phyloP scores from a whole-genome alignment of 192 early-diverging fungal genomes.

The Haplosporangium gracile region DNA sequence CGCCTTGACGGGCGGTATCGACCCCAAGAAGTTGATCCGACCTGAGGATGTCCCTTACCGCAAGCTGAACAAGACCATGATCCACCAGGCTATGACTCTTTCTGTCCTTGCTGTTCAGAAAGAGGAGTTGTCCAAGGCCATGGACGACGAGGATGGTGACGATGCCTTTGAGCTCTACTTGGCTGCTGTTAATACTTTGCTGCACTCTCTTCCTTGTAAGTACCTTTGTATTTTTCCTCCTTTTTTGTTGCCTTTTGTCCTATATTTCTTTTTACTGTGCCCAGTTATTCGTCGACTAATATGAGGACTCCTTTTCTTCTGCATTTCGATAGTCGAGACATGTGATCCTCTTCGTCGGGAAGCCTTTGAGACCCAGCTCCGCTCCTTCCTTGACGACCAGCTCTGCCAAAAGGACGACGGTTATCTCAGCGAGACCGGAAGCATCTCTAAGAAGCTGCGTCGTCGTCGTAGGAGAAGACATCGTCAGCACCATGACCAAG shows the following conservation, averaged over 20 bases:
- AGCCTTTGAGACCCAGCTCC: conserved; percentile 36
- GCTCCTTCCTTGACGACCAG: conserved; percentile 25
- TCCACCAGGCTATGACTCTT: conserved; percentile 56
- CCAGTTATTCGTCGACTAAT: background rate
- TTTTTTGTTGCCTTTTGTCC: background rate
- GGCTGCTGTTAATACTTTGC: conserved; percentile 34
- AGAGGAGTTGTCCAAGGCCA: conserved; percentile 43
- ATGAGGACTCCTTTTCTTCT: background rate
- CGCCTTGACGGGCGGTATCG: conserved; percentile 19
- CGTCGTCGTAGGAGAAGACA: conserved; percentile 38
- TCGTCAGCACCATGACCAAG: conserved; percentile 29
- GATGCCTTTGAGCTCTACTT: conserved; percentile 57
- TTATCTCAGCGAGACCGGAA: conserved; percentile 8
- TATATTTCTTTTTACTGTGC: background rate
- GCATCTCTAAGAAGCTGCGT: conserved; percentile 25
- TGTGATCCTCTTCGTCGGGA: conserved; percentile 49
- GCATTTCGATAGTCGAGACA: conserved; percentile 35
- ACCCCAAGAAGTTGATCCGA: conserved; percentile 33
- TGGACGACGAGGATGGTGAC: conserved; percentile 56
- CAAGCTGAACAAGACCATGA: conserved; percentile 51
- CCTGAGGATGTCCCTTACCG: conserved; percentile 49
- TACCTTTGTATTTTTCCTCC: background rate
- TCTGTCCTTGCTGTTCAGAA: conserved; percentile 56
- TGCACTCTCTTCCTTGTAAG: conserved; percentile 59
- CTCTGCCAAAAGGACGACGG: conserved; percentile 1